Evolutionary conservation across 2,329 filamentous ascomycete genomes (phyloP).

Genomic region (Colletotrichum chlorophyti): DNA sequence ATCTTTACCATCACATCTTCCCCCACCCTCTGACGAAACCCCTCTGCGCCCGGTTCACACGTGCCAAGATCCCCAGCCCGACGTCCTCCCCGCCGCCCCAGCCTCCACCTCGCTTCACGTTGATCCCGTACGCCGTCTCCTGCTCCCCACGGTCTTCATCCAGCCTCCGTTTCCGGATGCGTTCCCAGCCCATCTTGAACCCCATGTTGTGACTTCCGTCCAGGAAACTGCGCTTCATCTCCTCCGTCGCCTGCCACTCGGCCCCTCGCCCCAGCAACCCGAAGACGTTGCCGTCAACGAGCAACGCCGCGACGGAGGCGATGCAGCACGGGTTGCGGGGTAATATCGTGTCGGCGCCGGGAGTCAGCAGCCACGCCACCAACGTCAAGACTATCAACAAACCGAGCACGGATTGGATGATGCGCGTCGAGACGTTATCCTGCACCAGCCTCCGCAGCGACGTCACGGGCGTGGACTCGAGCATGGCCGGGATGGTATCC

Average conservation of each 20-base stretch:
- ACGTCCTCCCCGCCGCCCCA: constrained; percentile 31
- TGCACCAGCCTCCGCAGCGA: constrained; percentile 34
- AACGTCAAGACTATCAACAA: constrained; percentile 36
- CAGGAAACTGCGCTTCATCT: constrained; percentile 30
- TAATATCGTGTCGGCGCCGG: constrained; percentile 32
- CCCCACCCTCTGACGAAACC: constrained; percentile 23
- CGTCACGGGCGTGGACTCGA: constrained; percentile 25
- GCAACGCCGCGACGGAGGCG: constrained; percentile 43
- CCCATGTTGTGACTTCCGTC: constrained; percentile 35
- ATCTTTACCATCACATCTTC: neutral
- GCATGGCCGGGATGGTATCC: constrained; percentile 19
- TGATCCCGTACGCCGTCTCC: constrained; percentile 27
- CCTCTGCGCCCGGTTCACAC: constrained; percentile 27
- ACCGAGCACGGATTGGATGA: constrained; percentile 41
- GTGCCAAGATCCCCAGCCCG: constrained; percentile 26
- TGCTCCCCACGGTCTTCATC: neutral
- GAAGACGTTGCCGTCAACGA: constrained; percentile 46
- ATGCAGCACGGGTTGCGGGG: constrained; percentile 41
- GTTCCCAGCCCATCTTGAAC: constrained; percentile 36
- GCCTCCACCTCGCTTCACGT: constrained; percentile 19
- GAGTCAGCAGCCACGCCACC: constrained; percentile 37
- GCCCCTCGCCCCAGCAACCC: constrained; percentile 35
- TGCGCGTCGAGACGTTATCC: constrained; percentile 39
- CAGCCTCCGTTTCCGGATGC: constrained; percentile 17
- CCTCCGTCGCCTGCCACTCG: constrained; percentile 34